A percentile compares a stretch with the other conserved stretches of the same genome.
These are phyloP conservation scores for Mallotus nudiflorus DNA, from an alignment of 345 rosid species.

Conservation along the genomic window DNA sequence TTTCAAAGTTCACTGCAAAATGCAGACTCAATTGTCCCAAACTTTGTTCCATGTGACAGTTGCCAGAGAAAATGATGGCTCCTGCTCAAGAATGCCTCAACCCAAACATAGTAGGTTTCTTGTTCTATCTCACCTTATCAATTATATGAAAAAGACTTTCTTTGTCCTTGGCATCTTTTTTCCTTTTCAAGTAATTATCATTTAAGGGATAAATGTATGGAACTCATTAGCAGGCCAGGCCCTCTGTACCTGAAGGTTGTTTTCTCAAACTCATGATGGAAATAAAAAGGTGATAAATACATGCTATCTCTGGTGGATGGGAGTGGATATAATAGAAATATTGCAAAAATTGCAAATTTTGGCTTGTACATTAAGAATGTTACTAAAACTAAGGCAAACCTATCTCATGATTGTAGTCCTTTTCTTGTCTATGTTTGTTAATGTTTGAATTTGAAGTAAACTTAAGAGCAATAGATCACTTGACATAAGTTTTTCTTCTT, in stretches of 20 bases:
- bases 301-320: conserved; percentile 10
- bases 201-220: background rate
- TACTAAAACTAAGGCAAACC: background rate
- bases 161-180: background rate
- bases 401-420: background rate
- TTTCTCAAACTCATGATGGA: background rate
- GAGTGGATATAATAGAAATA: too few relatives aligned
- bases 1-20: background rate
- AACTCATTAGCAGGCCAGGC: background rate
- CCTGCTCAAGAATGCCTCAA: background rate
- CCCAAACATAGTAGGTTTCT: background rate
- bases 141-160: background rate
- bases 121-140: background rate
- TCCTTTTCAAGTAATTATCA: background rate
- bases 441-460: background rate
- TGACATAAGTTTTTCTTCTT: background rate
- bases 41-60: background rate
- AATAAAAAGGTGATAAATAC: conserved; percentile 9
- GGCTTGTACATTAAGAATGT: conserved; percentile 10
- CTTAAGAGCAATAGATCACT: background rate
- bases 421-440: background rate
- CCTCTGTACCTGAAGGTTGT: background rate
- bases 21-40: conserved; percentile 8
- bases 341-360: background rate
- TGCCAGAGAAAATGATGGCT: conserved; percentile 5